Conservation (phyloP, 2,329 filamentous ascomycete species). For the Colletotrichum camelliae region DNA sequence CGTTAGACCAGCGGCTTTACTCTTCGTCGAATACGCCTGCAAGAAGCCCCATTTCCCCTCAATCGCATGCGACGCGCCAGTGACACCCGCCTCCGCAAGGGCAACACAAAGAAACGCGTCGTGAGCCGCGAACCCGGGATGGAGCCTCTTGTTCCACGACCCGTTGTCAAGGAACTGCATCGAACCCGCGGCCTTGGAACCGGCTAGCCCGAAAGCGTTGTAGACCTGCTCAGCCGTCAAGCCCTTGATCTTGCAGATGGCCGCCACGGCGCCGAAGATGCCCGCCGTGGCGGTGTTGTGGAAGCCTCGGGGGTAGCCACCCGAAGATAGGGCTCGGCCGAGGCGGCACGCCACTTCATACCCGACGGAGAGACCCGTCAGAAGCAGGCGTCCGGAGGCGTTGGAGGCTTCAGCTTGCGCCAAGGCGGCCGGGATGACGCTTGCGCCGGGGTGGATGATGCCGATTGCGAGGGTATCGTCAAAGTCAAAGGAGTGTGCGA, state of each 20-base stretch:
- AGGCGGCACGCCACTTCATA: slow-evolving; percentile 32
- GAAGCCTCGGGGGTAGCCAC: slow-evolving; percentile 29
- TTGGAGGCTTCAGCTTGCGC: slow-evolving; percentile 23
- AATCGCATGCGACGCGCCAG: slow-evolving; percentile 26
- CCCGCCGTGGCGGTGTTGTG: slow-evolving; percentile 32
- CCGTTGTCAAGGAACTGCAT: slow-evolving; percentile 36
- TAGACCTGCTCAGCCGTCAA: slow-evolving; percentile 21
- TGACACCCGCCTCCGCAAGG: slow-evolving; percentile 28
- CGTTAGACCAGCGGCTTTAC: slow-evolving; percentile 18
- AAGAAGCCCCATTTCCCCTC: slow-evolving; percentile 29
- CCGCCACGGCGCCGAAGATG: slow-evolving; percentile 31
- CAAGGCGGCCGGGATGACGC: slow-evolving; percentile 40
- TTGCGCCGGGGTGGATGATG: slow-evolving; percentile 45
- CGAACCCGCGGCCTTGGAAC: slow-evolving; percentile 29
- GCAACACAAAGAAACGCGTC: slow-evolving; percentile 30
- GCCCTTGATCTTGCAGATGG: slow-evolving; percentile 27
- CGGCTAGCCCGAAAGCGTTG: slow-evolving; percentile 29
- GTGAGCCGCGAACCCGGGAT: slow-evolving; percentile 31
- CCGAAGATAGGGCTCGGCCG: slow-evolving; percentile 26
- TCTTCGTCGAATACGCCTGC: slow-evolving; percentile 25
- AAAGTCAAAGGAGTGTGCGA: slow-evolving; percentile 48
- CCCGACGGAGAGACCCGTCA: slow-evolving; percentile 26
- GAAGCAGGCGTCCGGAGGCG: neutral
- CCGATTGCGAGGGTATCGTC: slow-evolving; percentile 48
- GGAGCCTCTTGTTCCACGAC: slow-evolving; percentile 32